Conservation (phyloP, 139 green algal genomes). For the Asterochloris sp. region DNA sequence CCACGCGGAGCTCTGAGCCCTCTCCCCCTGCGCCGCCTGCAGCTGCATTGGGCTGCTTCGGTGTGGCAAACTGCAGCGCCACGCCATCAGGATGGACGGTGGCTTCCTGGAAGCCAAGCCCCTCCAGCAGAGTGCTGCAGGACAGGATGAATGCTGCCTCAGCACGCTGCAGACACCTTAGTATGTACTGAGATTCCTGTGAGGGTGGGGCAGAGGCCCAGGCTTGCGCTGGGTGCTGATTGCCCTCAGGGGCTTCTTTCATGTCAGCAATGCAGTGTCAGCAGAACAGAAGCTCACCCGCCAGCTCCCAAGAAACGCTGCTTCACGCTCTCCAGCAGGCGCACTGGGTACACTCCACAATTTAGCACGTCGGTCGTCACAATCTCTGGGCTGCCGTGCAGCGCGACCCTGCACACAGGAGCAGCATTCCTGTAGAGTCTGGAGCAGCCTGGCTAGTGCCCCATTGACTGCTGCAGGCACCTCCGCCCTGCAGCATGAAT, state of each 20-base stretch:
- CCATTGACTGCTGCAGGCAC: too few species aligned
- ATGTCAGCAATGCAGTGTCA: too few species aligned
- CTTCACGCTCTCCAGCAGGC: slow-evolving; percentile 34
- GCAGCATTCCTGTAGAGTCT: too few species aligned
- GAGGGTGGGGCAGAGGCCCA: not conserved
- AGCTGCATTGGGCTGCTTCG: not conserved
- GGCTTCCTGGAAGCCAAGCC: slow-evolving; percentile 29
- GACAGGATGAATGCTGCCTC: slow-evolving; percentile 36
- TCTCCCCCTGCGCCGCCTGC: not conserved
- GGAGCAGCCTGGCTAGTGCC: too few species aligned
- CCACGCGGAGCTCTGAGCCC: not conserved
- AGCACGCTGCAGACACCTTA: not conserved
- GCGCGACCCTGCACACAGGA: too few species aligned
- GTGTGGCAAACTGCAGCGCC: not conserved
- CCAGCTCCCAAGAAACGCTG: slow-evolving; percentile 63
- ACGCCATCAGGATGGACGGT: slow-evolving; percentile 50
- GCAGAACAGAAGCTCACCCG: slow-evolving; percentile 39
- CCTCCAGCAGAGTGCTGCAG: slow-evolving; percentile 55
- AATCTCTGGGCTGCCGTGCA: slow-evolving; percentile 12
- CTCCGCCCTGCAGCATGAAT: too few species aligned
- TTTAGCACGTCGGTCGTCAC: slow-evolving; percentile 87
- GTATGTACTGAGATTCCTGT: not conserved
- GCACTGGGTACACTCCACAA: slow-evolving; percentile 76
- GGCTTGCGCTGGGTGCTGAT: not conserved
- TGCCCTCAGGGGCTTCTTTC: slow-evolving; percentile 7